Evolutionary conservation across 139 green algal genomes (phyloP).

Genomic region (Limnomonas spitsbergensis): DNA sequence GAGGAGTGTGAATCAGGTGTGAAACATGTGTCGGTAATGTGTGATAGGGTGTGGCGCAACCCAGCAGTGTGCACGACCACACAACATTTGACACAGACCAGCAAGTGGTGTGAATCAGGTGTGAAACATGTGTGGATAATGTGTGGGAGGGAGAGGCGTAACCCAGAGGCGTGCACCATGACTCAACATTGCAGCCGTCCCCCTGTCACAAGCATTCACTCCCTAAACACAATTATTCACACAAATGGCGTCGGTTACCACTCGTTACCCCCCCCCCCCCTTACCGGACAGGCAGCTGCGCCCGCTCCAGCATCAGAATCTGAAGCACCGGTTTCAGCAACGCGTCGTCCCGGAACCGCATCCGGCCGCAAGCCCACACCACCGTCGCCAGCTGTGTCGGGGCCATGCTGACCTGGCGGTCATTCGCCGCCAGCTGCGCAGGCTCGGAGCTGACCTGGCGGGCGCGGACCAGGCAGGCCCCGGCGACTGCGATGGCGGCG

Average conservation of each 20-base stretch:
- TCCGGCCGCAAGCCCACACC: slow-evolving; percentile 7
- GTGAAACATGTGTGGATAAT: not conserved
- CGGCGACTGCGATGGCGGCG: not conserved
- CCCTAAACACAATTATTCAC: no score
- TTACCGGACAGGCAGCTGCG: not conserved
- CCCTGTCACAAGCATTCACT: no score
- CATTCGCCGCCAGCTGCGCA: not conserved
- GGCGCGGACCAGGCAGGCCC: not conserved
- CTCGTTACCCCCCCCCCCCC: no score
- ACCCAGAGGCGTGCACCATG: not conserved
- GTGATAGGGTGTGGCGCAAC: no score
- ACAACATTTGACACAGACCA: slow-evolving; percentile 1
- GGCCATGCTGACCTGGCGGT: not conserved
- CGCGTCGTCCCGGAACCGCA: not conserved
- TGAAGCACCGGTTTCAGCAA: not conserved
- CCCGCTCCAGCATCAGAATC: not conserved
- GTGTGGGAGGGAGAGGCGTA: no score
- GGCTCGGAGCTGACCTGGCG: not conserved
- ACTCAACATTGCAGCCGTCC: slow-evolving; percentile 11
- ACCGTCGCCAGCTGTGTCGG: not conserved
- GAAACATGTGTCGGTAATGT: no score
- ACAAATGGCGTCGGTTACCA: no score
- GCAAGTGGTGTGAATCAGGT: not conserved
- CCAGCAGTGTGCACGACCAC: no score
- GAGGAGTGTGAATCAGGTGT: not conserved